Percentiles rank a stretch among this genome's conserved stretches.
Evolutionary conservation across 1,139 yeast genomes (phyloP).

Genomic region (Pichia sp.): DNA sequence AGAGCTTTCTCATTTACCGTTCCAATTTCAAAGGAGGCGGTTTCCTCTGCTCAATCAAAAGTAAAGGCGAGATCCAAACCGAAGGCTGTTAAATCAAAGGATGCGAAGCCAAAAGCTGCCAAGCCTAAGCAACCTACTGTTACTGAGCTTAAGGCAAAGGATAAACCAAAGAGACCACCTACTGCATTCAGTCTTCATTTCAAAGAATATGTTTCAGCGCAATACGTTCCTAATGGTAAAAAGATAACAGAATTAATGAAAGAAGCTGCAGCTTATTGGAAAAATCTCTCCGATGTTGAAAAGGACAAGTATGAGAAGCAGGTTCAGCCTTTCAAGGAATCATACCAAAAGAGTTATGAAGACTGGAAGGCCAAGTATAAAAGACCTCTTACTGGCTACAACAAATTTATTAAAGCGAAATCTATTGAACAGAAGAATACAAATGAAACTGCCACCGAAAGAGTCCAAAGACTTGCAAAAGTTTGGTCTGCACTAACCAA

Average conservation of each 20-base stretch:
- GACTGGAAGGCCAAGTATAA: slow-evolving; percentile 23
- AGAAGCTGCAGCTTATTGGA: slow-evolving; percentile 19
- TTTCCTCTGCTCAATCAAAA: slow-evolving; percentile 5
- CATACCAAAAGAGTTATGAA: slow-evolving; percentile 13
- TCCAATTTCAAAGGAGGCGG: slow-evolving; percentile 6
- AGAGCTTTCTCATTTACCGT: slow-evolving; percentile 2
- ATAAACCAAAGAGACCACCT: slow-evolving; percentile 22
- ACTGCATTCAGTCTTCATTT: slow-evolving; percentile 18
- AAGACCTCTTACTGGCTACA: slow-evolving; percentile 19
- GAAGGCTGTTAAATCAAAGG: slow-evolving; percentile 5
- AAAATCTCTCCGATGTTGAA: slow-evolving; percentile 10
- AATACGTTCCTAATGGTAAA: slow-evolving; percentile 11
- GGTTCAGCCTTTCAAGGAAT: slow-evolving; percentile 5
- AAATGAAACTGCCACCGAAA: slow-evolving; percentile 12
- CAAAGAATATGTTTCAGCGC: slow-evolving; percentile 15
- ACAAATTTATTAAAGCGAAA: slow-evolving; percentile 19
- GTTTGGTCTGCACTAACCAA: slow-evolving; percentile 19
- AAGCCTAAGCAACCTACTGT: slow-evolving; percentile 7
- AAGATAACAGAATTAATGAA: neutral
- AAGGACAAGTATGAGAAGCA: slow-evolving; percentile 13
- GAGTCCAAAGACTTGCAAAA: slow-evolving; percentile 8
- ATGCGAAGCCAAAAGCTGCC: slow-evolving; percentile 6
- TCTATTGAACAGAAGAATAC: neutral
- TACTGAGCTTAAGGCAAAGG: slow-evolving; percentile 11
- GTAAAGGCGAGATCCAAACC: slow-evolving; percentile 4